phyloP scores from a whole-genome alignment of 805 yeast species.

The Lipomyces kockii region DNA sequence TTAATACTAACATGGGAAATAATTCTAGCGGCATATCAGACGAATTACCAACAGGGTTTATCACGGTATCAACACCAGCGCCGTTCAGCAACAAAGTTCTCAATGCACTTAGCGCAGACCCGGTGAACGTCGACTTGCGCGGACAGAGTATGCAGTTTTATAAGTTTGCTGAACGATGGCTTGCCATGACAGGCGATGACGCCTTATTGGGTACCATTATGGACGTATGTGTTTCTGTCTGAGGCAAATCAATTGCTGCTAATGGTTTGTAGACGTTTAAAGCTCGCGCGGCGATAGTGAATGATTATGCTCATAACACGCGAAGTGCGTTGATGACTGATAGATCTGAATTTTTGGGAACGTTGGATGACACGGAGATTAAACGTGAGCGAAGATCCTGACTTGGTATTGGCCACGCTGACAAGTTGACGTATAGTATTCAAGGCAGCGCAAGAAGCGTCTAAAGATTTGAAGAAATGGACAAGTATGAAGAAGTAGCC shows the following conservation, averaged over 20 bases:
- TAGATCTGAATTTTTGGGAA: slow-evolving; percentile 59
- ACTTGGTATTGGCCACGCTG: not conserved
- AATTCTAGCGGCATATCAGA: slow-evolving; percentile 39
- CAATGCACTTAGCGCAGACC: slow-evolving; percentile 80
- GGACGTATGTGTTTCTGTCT: slow-evolving; percentile 28
- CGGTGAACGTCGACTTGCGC: slow-evolving; percentile 68
- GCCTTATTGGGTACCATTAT: slow-evolving; percentile 59
- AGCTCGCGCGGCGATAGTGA: slow-evolving; percentile 69
- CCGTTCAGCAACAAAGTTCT: slow-evolving; percentile 66
- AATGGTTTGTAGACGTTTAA: slow-evolving; percentile 52
- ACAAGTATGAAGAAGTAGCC: slow-evolving; percentile 25
- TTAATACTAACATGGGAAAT: not conserved
- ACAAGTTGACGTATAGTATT: slow-evolving; percentile 19
- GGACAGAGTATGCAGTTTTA: slow-evolving; percentile 70
- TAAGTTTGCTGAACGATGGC: slow-evolving; percentile 76
- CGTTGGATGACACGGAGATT: slow-evolving; percentile 79
- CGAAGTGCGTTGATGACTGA: slow-evolving; percentile 49
- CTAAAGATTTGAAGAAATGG: slow-evolving; percentile 33
- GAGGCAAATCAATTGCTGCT: not conserved
- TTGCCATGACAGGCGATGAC: slow-evolving; percentile 66
- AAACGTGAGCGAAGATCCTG: slow-evolving; percentile 38
- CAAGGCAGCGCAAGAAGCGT: slow-evolving; percentile 31
- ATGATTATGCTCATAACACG: slow-evolving; percentile 68
- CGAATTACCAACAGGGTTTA: slow-evolving; percentile 52
- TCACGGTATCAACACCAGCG: slow-evolving; percentile 73